Conservation (phyloP, 2,329 filamentous ascomycete genomes). For the Phialophora tarda region DNA sequence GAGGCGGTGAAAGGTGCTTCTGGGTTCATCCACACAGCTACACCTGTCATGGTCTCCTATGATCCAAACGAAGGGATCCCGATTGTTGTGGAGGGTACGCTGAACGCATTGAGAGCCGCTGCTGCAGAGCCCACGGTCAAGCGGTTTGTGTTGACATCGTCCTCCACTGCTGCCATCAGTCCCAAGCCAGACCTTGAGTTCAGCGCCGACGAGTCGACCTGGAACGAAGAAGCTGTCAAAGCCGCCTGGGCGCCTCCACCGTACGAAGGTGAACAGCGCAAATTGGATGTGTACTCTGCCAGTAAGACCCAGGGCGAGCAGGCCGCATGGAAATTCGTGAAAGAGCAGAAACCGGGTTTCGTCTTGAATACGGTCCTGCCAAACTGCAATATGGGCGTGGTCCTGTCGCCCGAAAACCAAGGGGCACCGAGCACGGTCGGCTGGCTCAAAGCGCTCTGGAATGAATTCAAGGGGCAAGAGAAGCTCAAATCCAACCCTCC, state of each 20-base stretch:
- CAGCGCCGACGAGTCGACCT: constrained; percentile 45
- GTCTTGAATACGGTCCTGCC: constrained; percentile 40
- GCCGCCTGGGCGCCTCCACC: constrained; percentile 47
- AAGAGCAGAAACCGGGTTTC: constrained; percentile 42
- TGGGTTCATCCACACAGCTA: constrained; percentile 50
- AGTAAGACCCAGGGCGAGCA: constrained; percentile 51
- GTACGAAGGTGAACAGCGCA: constrained; percentile 41
- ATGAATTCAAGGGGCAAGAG: constrained; percentile 42
- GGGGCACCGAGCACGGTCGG: constrained; percentile 31
- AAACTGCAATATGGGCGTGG: constrained; percentile 30
- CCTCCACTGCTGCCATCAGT: constrained; percentile 31
- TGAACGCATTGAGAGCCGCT: constrained; percentile 42
- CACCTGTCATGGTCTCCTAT: constrained; percentile 45
- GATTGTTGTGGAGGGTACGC: constrained; percentile 54
- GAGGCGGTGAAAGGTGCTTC: constrained; percentile 43
- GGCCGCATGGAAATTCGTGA: constrained; percentile 48
- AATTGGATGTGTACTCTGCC: constrained; percentile 47
- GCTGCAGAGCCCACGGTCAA: constrained; percentile 42
- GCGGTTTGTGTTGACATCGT: constrained; percentile 35
- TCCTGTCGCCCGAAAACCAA: constrained; percentile 29
- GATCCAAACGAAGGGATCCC: constrained; percentile 53
- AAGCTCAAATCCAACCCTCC: constrained; percentile 45
- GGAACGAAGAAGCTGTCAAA: constrained; percentile 46
- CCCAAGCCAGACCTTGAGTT: constrained; percentile 47
- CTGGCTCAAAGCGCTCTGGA: constrained; percentile 47